Percentiles rank a stretch among this genome's conserved stretches.
Conservation (phyloP, 2,329 filamentous ascomycete genomes). For the Aspergillus thermomutatus region DNA sequence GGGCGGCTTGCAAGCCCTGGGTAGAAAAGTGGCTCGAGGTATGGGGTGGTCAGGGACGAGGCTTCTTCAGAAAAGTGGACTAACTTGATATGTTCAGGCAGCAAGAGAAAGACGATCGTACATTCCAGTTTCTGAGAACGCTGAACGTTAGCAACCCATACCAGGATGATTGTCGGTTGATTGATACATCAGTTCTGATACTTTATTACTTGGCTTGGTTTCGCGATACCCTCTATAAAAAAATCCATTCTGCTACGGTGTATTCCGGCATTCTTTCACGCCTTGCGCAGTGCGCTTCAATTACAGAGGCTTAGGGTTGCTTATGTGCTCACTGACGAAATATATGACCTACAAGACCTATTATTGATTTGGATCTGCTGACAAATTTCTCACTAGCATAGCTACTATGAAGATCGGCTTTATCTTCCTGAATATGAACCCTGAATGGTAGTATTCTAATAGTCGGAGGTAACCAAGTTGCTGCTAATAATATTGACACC, state of each 20-base stretch:
- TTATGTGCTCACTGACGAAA: not conserved
- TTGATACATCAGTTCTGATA: not conserved
- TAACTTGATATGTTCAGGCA: constrained; percentile 29
- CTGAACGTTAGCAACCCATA: constrained; percentile 8
- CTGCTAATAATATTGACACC: too few species aligned
- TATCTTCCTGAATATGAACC: too few species aligned
- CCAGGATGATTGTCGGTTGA: not conserved
- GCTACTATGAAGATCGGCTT: too few species aligned
- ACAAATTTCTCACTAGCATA: too few species aligned
- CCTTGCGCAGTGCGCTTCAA: not conserved
- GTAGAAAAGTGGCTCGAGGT: constrained; percentile 55
- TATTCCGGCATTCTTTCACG: not conserved
- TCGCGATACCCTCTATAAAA: not conserved
- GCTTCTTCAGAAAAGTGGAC: constrained; percentile 7
- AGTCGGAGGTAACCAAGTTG: too few species aligned
- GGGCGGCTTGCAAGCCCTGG: constrained; percentile 60
- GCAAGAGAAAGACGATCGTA: constrained; percentile 50
- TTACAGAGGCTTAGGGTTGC: not conserved
- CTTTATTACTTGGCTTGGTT: not conserved
- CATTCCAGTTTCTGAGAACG: constrained; percentile 45
- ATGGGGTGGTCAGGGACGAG: constrained; percentile 10
- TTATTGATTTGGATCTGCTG: not conserved
- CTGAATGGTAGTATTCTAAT: too few species aligned
- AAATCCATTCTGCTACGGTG: not conserved
- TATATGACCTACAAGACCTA: not conserved